These are phyloP conservation scores for Neotropicomus parvogracilis DNA, from an alignment of 1,284 basidiomycete genomes.

Conservation along the genomic window DNA sequence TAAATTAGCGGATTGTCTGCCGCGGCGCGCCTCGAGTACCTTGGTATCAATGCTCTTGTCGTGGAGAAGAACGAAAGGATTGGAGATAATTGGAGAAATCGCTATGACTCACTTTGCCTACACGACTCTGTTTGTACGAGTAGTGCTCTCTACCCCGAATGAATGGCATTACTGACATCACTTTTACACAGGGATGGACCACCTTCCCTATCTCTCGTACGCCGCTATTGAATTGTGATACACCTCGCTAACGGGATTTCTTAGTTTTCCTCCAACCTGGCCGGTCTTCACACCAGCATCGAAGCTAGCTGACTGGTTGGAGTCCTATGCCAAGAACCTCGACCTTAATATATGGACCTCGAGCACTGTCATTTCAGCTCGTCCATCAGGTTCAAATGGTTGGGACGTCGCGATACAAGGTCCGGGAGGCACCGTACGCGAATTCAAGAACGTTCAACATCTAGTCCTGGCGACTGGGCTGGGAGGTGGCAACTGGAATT, in stretches of 20 bases:
- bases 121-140: slow-evolving; percentile 14
- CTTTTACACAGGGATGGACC: neutral
- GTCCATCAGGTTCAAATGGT: slow-evolving; percentile 25
- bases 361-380: slow-evolving; percentile 37
- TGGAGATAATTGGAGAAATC: slow-evolving; percentile 32
- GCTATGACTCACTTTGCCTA: slow-evolving; percentile 22
- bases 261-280: slow-evolving; percentile 35
- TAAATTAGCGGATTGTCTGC: slow-evolving; percentile 5
- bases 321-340: slow-evolving; percentile 48
- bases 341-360: slow-evolving; percentile 55
- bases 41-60: slow-evolving; percentile 32
- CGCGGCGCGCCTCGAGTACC: slow-evolving; percentile 32
- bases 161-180: neutral
- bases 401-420: slow-evolving; percentile 34
- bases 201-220: slow-evolving; percentile 15
- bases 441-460: slow-evolving; percentile 29
- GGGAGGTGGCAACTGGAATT: slow-evolving; percentile 21
- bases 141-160: neutral
- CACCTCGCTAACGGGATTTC: neutral
- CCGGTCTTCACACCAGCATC: slow-evolving; percentile 33
- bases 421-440: slow-evolving; percentile 19
- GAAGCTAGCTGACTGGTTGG: slow-evolving; percentile 54
- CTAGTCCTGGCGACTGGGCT: slow-evolving; percentile 37
- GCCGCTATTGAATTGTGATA: neutral
- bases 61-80: slow-evolving; percentile 31